Base-by-base conservation (phyloP, 2,329 filamentous ascomycete species). In the Clarireedia monteithiana region DNA sequence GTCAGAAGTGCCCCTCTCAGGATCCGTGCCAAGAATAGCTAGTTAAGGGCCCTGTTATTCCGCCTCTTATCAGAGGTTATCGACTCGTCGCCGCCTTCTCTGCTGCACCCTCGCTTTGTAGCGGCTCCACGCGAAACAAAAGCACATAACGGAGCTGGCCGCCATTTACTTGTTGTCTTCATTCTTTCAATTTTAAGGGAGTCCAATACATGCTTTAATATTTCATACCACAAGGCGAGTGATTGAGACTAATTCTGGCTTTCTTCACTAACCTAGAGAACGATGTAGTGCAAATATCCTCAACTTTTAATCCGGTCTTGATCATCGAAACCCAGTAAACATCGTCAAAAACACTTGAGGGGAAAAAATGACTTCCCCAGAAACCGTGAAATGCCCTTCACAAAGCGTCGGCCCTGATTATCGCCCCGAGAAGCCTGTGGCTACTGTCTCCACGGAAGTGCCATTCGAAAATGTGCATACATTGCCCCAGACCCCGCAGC, bases 401-500 rank as follows among this genome's bases (percentile, higher is more conserved):
- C 78, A 90, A 71, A 83, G 81, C 61, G 83, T 96, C 58, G 91
- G 91, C 1, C 91, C 90, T 48, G 79, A 86, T 60, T 96, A 96
- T 72, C 82, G 84, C 56, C 77, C 85, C 26, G 81, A 85, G 59
- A 95, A 92, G 70, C 91, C 90, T 42, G 87, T 81, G 57, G 91
- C 91, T 12, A 97, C 91, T 2, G 87, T 97, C 44, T 99, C 94
- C 12, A 91, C 85, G 56, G 80, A 83, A 58, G 84, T 96, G 40
- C 75, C 83, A 46, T 86, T 90, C 67, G 85, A 91, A 60, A 96
- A 95, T 76, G 89, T 99, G 62, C 86, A 91, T 70, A 87, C 95
- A 62, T 78, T 99, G 47, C 82, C 88, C 30, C 94, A 97, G 74
- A 96, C 94, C 10, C 91, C 94, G 49, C 94, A 99, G 77, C 82